Conservation (phyloP, 2,329 filamentous ascomycete genomes). For the Arthroderma sp. region DNA sequence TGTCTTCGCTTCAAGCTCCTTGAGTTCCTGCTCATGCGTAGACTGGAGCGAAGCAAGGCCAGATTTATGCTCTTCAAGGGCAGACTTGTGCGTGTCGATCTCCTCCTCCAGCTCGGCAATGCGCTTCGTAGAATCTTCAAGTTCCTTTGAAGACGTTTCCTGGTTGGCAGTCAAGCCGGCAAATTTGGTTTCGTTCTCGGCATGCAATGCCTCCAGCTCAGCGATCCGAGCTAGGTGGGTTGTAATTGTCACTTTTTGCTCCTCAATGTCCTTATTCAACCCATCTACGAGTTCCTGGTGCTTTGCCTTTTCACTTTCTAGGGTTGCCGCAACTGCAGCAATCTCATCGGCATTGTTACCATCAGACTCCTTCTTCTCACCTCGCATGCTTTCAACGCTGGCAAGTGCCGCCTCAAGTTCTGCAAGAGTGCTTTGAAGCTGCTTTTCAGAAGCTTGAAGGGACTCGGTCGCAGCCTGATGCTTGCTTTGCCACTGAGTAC, state of each 20-base stretch:
- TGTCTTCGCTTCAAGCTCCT: conserved; percentile 25
- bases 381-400: conserved; percentile 35
- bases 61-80: conserved; percentile 41
- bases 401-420: conserved; percentile 58
- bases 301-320: conserved; percentile 40
- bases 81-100: conserved; percentile 42
- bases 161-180: conserved; percentile 51
- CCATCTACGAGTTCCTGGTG: conserved; percentile 48
- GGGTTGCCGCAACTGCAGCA: conserved; percentile 30
- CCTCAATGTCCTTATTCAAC: conserved; percentile 62
- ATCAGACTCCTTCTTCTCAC: conserved; percentile 25
- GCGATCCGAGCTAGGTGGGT: conserved; percentile 56
- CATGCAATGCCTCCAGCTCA: conserved; percentile 60
- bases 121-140: conserved; percentile 29
- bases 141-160: conserved; percentile 40
- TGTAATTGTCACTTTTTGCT: conserved; percentile 63
- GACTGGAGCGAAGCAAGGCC: conserved; percentile 41
- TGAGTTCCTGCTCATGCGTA: conserved; percentile 35
- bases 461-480: conserved; percentile 58
- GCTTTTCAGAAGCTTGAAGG: conserved; percentile 58
- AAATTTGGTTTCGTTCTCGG: conserved; percentile 52
- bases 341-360: conserved; percentile 21
- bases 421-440: conserved; percentile 57
- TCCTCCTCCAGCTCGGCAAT: conserved; percentile 44
- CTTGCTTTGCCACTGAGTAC: conserved; percentile 54